phyloP scores from a whole-genome alignment of 2,329 filamentous ascomycete species.

The Colletotrichum magnum region DNA sequence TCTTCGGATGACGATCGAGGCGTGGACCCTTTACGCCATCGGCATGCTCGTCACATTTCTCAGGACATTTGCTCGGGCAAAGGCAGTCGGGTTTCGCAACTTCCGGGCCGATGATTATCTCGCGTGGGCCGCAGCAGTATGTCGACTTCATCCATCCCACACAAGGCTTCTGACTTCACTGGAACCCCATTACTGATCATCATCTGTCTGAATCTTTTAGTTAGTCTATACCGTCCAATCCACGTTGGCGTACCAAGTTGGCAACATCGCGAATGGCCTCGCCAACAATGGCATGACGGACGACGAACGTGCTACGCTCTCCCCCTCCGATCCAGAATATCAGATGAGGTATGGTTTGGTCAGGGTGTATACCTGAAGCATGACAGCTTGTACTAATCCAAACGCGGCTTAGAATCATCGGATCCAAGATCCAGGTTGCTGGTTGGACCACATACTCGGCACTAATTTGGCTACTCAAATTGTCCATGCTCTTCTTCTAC shows the following conservation, averaged over 20 bases:
- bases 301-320: conserved; percentile 60
- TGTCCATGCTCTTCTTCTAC: conserved; percentile 70
- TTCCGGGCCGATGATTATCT: conserved; percentile 50
- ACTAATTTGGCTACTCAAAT: conserved; percentile 69
- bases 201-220: conserved; percentile 48
- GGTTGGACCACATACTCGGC: conserved; percentile 69
- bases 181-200: neutral
- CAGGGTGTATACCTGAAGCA: neutral
- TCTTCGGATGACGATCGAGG: conserved; percentile 42
- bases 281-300: conserved; percentile 72
- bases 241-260: conserved; percentile 64
- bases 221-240: conserved; percentile 65
- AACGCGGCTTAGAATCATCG: conserved; percentile 57
- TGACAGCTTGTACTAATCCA: neutral
- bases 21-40: conserved; percentile 48
- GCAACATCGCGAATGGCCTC: conserved; percentile 63
- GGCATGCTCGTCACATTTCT: conserved; percentile 46
- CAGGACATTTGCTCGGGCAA: conserved; percentile 49
- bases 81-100: conserved; percentile 43
- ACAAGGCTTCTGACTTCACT: neutral
- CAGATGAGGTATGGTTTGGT: conserved; percentile 47
- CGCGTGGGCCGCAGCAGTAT: conserved; percentile 43
- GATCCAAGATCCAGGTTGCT: conserved; percentile 69
- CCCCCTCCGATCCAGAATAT: conserved; percentile 61
- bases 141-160: neutral